Base-by-base conservation (phyloP, 169 alveolate species). In the Plasmodium fragile region DNA sequence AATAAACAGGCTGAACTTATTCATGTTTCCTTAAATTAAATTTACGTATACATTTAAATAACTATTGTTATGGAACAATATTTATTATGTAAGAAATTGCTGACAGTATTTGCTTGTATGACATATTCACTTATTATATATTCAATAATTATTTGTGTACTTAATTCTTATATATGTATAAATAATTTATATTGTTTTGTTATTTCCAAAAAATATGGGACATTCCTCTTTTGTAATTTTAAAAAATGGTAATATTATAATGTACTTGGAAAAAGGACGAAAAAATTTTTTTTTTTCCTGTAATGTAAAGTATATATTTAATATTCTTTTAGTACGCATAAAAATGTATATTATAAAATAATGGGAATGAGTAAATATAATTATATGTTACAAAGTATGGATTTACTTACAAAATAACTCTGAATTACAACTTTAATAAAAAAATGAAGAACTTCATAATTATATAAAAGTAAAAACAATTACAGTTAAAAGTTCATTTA, bases 11-110 rank as follows among this genome's bases (percentile, higher is more conserved):
- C 83, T 39, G 83, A 13, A 30, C 25, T 25, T 78, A 34, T 41
- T 78, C 83, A 78, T 78, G 41, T 78, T 18, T 36, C 53, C 49
- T 43, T 78, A 7, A 65, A 59, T 59, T 59, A 6, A 59, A 22
- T 22, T 22, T 22, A 65, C 25, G 36, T 22, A 7, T 6, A 65
- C 18, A 65, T 65, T 16, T 65, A 65, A 65, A 22, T 65, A 49
- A 13, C 75, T 18, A 0, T 22, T n/a, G 0, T 65, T 65, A 22
- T 65, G 28, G 36, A 6, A 28, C 18, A 22, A 22, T 65, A 22
- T 65, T 59, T 65, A 65, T 65, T 13, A 11, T 11, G 59, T 3
- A 49, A 49, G n/a, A n/a, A 49, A 13, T 49, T 49, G 16, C 22
- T 49, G 25, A 49, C 22, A 6, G 22, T 16, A 16, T 13, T 3